Percentiles rank a stretch among this genome's conserved stretches.
These are phyloP conservation scores for Mycena albidolilacea DNA, from an alignment of 768 basidiomycete genomes.

Conservation along the genomic window DNA sequence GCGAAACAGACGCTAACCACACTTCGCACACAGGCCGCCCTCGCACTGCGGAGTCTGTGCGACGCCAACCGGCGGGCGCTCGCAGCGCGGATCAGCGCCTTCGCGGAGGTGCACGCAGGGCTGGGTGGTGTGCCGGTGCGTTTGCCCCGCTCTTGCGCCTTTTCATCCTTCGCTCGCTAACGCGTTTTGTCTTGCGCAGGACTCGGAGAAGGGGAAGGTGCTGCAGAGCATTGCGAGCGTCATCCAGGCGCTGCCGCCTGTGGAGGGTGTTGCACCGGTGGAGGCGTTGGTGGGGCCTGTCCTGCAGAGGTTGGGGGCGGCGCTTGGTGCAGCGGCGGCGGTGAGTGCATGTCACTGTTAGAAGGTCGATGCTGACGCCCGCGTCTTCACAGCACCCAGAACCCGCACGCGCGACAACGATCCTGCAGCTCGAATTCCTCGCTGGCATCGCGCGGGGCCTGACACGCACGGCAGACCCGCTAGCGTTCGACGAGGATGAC, in stretches of 20 bases:
- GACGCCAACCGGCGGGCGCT: slow-evolving; percentile 91
- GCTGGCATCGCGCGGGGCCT: slow-evolving; percentile 91
- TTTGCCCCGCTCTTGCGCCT: background rate
- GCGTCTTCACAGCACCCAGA: slow-evolving; percentile 71
- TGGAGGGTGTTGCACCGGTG: slow-evolving; percentile 83
- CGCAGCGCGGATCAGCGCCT: slow-evolving; percentile 87
- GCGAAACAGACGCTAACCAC: slow-evolving; percentile 46
- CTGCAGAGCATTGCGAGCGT: slow-evolving; percentile 94
- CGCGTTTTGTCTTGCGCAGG: slow-evolving; percentile 54
- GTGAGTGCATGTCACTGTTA: slow-evolving; percentile 53
- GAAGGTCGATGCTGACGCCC: background rate
- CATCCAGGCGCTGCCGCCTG: slow-evolving; percentile 88
- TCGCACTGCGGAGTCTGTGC: slow-evolving; percentile 87
- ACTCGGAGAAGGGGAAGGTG: slow-evolving; percentile 91
- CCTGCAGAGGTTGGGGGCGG: slow-evolving; percentile 75
- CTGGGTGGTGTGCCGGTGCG: slow-evolving; percentile 82
- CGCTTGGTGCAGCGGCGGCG: slow-evolving; percentile 66
- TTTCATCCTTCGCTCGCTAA: too few relatives aligned
- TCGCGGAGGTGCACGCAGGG: slow-evolving; percentile 86
- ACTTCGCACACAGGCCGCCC: slow-evolving; percentile 72
- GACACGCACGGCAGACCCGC: slow-evolving; percentile 80
- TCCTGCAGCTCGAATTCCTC: slow-evolving; percentile 84
- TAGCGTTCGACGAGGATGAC: slow-evolving; percentile 71
- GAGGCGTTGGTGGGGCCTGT: slow-evolving; percentile 87
- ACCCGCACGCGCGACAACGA: slow-evolving; percentile 75